These are phyloP conservation scores for Ceratocystis papillata DNA, from an alignment of 2,329 filamentous ascomycete species.

Conservation along the genomic window DNA sequence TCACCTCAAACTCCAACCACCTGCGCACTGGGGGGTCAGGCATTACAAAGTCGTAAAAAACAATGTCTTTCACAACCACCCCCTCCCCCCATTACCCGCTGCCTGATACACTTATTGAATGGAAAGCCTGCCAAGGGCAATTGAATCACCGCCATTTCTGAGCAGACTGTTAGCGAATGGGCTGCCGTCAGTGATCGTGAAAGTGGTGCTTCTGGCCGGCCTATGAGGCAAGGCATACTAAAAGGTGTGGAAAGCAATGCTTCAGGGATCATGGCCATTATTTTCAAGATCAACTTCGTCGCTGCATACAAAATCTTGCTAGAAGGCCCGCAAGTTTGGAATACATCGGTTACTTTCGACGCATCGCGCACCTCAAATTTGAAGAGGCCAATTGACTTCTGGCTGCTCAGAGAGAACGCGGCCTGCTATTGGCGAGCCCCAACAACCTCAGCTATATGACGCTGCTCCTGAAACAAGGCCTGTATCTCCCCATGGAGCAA, in stretches of 20 bases:
- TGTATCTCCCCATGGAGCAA: neutral
- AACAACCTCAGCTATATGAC: neutral
- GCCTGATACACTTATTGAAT: neutral
- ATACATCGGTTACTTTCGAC: neutral
- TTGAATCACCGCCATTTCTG: neutral
- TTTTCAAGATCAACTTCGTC: neutral
- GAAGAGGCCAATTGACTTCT: neutral
- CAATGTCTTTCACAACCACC: neutral
- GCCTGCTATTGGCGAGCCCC: neutral
- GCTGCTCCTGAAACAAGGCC: neutral
- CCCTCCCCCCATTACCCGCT: neutral
- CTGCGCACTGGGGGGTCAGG: neutral
- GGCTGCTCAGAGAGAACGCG: neutral
- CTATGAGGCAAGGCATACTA: neutral
- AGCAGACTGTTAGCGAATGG: neutral
- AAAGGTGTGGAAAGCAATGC: neutral
- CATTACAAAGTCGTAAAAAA: neutral
- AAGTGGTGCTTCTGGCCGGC: neutral
- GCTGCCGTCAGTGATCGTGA: slow-evolving; percentile 11
- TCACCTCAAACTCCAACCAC: neutral
- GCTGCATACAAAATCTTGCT: neutral
- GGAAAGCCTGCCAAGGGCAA: neutral
- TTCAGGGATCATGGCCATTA: neutral
- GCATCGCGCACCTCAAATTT: neutral
- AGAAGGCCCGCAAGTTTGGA: neutral